Base-by-base conservation (phyloP, 495 filamentous ascomycete species). In the Xylaria intraflava region DNA sequence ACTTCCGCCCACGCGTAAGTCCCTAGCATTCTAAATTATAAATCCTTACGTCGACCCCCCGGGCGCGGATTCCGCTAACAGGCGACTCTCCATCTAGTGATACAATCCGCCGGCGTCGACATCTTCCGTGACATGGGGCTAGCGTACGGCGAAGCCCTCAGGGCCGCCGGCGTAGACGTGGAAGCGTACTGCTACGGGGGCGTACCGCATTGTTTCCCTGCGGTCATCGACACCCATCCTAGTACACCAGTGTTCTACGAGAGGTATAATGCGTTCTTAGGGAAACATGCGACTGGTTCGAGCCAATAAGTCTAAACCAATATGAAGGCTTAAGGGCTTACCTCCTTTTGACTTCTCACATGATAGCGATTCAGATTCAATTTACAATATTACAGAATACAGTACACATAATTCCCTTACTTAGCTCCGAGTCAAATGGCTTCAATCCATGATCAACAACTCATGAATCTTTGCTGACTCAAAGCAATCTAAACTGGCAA, bases 1-100 rank as follows among this genome's bases (percentile, higher is more conserved):
- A 30, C 56, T 66, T 26, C 61, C 64, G 27, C 61, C 64, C n/a
- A 48, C 64, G 10, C 42, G 64, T 66, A 38, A 55, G 64, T 53
- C 27, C n/a, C n/a, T 23, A 6, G 14, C 20, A 33, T 56, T 30
- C 31, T n/a, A n/a, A n/a, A n/a, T n/a, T n/a, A n/a, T n/a, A n/a
- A n/a, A n/a, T n/a, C n/a, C n/a, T n/a, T n/a, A n/a, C n/a, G n/a
- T n/a, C n/a, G n/a, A n/a, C n/a, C n/a, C n/a, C n/a, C n/a, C n/a
- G n/a, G n/a, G n/a, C n/a, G n/a, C n/a, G n/a, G n/a, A n/a, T n/a
- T n/a, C n/a, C 6, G 29, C 41, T 53, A 29, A 53, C 41, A 36
- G 46, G 12, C 2, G 12, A 42, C 16, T 1, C 19, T 17, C 14
- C 5, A 16, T 42, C 10, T 20, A 66, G 64, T 65, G 24, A 58